Conservation (phyloP, 169 alveolate genomes). For the Cryptosporidium meleagridis region DNA sequence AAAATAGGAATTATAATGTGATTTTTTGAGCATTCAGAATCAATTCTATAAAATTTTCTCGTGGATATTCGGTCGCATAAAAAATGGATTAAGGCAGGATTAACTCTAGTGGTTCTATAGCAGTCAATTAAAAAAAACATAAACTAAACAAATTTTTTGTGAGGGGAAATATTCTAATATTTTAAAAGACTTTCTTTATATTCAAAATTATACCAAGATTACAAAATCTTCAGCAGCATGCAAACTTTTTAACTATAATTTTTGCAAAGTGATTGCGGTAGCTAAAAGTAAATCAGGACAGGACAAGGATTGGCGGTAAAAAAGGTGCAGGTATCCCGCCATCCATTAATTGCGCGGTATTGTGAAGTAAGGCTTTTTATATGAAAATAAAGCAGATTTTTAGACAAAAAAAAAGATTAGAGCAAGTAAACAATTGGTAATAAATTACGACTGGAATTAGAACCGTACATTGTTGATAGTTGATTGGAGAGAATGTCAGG, state of each 20-base stretch:
- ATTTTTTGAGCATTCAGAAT: too few relatives aligned
- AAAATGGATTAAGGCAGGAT: neutral
- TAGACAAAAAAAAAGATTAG: neutral
- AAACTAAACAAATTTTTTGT: too few relatives aligned
- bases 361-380: neutral
- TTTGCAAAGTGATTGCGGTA: neutral
- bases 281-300: conserved; percentile 15
- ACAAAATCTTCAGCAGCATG: neutral
- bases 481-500: conserved; percentile 6
- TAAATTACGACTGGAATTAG: neutral
- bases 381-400: neutral
- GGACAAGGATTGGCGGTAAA: neutral
- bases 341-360: conserved; percentile 40
- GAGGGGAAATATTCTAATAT: neutral
- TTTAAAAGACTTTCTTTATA: neutral
- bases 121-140: too few relatives aligned
- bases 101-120: neutral
- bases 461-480: neutral
- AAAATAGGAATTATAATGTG: neutral
- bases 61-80: neutral
- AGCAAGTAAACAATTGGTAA: conserved; percentile 1
- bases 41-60: too few relatives aligned
- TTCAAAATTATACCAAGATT: neutral
- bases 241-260: neutral
- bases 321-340: neutral